Conservation (phyloP, 768 basidiomycete species). For the Piloderma croceum region DNA sequence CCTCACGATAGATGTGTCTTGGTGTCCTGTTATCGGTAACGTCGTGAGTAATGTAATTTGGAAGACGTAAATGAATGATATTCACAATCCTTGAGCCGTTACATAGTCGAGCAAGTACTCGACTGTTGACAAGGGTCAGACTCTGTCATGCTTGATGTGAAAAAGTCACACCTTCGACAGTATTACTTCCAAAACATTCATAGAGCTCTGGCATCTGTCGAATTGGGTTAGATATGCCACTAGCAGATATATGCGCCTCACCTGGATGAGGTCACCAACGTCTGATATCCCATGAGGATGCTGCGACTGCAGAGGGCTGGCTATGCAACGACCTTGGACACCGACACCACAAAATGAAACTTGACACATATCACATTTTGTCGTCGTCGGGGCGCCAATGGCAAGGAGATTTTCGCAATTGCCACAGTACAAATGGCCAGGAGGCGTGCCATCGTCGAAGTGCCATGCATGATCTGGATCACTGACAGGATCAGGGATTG, state of each 20-base stretch:
- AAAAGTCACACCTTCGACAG: no score
- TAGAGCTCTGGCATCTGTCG: no score
- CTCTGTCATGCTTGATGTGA: no score
- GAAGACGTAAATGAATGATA: no score
- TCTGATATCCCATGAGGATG: conserved; percentile 66
- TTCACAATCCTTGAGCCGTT: conserved; percentile 50
- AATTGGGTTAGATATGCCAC: no score
- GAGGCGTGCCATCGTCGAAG: conserved; percentile 70
- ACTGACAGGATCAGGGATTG: conserved; percentile 63
- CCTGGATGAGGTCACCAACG: conserved; percentile 72
- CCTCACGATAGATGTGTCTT: conserved; percentile 72
- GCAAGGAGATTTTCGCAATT: conserved; percentile 81
- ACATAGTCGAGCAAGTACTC: conserved; percentile 83
- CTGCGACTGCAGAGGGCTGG: conserved; percentile 49
- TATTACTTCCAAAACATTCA: conserved; percentile 74
- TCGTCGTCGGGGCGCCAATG: conserved; percentile 66
- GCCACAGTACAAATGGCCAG: conserved; percentile 76
- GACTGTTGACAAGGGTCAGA: no score
- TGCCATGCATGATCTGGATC: conserved; percentile 74
- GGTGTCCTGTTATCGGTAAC: no score
- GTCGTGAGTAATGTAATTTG: no score
- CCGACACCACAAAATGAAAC: conserved; percentile 80
- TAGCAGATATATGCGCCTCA: conserved; percentile 57
- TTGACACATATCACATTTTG: conserved; percentile 79
- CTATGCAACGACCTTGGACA: conserved; percentile 67